Evolutionary conservation across 441 rosid species (phyloP), one percentile per base, ranked within the genome.

Genomic region (Melastoma candidum): DNA sequence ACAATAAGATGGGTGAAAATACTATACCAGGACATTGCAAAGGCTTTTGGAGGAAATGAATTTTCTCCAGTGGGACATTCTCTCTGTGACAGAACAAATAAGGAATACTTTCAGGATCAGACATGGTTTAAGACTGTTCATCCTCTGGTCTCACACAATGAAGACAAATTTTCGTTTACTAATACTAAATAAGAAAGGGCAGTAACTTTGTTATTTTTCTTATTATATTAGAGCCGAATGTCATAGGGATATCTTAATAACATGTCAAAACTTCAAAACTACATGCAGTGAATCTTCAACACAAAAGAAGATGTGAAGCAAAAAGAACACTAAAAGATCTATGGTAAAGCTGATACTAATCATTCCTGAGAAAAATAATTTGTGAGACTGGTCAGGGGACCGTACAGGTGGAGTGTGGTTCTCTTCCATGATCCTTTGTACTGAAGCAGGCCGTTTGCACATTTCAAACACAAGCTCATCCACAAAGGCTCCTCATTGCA

Each of bases 401-500:
- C 84, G 48, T 79, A 87, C 96, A 85, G 61, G 62, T 59, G 63
- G 72, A 92, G 66, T 0, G 83, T 62, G 0, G 95, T 87, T 58
- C 81, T 84, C 74, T 82, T 85, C 98, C 98, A 92, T 70, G 94
- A 87, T 71, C 87, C 95, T 72, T 70, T 71, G 72, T 75, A 83
- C 17, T 78, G 81, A 64, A 87, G 73, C 27, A 73, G 74, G 57
- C 81, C 80, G 12, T 69, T 77, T 1, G 59, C 70, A 32, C 44
- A 78, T 61, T 71, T 79, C 36, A 87, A 74, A 61, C 95, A 88
- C 14, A 84, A 61, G 56, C 67, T 77, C 96, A 85, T 87, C 98
- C 98, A 92, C 2, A 92, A 69, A 0, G 98, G 98, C 44, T 92
- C 98, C 71, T 85, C 98, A 36, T 81, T 81, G 76, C 96, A 85